Base-by-base conservation (phyloP, 306 rosid species). In the Betula pendula region DNA sequence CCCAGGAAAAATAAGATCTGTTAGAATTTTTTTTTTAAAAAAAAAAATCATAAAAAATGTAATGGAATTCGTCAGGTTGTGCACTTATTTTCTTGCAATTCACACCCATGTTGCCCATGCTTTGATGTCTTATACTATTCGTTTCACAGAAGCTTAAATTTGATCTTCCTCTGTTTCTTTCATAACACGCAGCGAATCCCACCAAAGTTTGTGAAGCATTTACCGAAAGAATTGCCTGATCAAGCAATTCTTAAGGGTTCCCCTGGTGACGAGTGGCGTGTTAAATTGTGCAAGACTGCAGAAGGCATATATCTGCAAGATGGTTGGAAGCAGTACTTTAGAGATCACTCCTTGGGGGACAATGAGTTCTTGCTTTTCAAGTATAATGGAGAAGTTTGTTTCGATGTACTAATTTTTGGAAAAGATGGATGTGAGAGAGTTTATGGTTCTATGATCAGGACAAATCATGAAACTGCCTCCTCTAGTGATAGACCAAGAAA, bases 311-410 rank as follows among this genome's bases (percentile, higher is more conserved):
- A 38, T 59, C 20, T 80, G 7, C 10, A 24, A 35, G 10, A 74
- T 33, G 83, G 79, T 42, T 80, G 79, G 80, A n/a, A 33, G 20
- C 19, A 75, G 44, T 80, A 74, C 49, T 8, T 68, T 8, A 5
- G 0, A 17, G 83, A 80, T 27, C 58, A 80, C 48, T 74, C 70
- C 52, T 70, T 80, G 42, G 62, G 43, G 31, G 22, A 25, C 6
- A 35, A 56, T 45, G 79, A 68, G 55, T 16, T 69, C 15, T 24
- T 80, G 53, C 12, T 33, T 22, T 44, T 80, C 29, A 31, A 19
- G 15, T 74, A 80, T 20, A 69, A 80, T 9, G 66, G 62, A 55
- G 50, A 33, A 0, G 27, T 69, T 52, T 49, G 56, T 48, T 78
- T 78, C 62, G 58, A 27, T 5, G 15, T 78, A 11, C 29, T 48